Evolutionary conservation across 495 filamentous ascomycete species (phyloP).

Genomic region (Aspergillus sclerotioniger): DNA sequence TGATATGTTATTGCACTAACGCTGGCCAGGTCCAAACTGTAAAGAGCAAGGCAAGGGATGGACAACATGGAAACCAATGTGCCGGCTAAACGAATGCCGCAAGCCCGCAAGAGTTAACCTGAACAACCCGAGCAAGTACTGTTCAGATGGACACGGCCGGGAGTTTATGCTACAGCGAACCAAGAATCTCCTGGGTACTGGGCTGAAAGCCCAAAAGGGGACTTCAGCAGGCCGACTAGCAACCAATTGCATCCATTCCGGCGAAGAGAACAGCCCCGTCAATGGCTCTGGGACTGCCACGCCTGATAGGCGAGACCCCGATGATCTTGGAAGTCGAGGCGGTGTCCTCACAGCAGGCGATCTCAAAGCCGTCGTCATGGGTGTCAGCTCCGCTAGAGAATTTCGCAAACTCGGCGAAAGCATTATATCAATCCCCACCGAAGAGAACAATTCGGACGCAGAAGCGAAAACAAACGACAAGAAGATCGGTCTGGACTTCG

Average conservation of each 20-base stretch:
- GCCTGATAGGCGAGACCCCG: slow-evolving; percentile 10
- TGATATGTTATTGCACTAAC: slow-evolving; percentile 9
- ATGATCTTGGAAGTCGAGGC: slow-evolving; percentile 53
- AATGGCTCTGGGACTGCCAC: slow-evolving; percentile 29
- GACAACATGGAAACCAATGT: slow-evolving; percentile 72
- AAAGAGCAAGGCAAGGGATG: slow-evolving; percentile 46
- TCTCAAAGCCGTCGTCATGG: slow-evolving; percentile 52
- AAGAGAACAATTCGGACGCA: slow-evolving; percentile 18
- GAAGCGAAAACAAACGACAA: slow-evolving; percentile 62
- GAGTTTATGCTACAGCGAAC: slow-evolving; percentile 54
- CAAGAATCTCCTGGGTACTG: slow-evolving; percentile 25
- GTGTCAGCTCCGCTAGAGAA: slow-evolving; percentile 46
- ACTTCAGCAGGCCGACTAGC: slow-evolving; percentile 5
- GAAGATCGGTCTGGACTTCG: slow-evolving; percentile 57
- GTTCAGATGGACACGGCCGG: slow-evolving; percentile 61
- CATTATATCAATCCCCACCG: slow-evolving; percentile 41
- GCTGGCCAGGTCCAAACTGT: slow-evolving; percentile 56
- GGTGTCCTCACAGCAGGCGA: slow-evolving; percentile 57
- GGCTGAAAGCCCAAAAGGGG: slow-evolving; percentile 14
- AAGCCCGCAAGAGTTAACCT: slow-evolving; percentile 55
- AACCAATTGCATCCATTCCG: slow-evolving; percentile 9
- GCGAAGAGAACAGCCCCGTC: slow-evolving; percentile 14
- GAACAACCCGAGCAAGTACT: slow-evolving; percentile 62
- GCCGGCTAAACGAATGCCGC: slow-evolving; percentile 57
- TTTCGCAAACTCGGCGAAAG: slow-evolving; percentile 58